Evolutionary conservation across 495 filamentous ascomycete genomes (phyloP), one percentile per base, ranked within the genome.

Genomic region (Podospora pseudoanserina): DNA sequence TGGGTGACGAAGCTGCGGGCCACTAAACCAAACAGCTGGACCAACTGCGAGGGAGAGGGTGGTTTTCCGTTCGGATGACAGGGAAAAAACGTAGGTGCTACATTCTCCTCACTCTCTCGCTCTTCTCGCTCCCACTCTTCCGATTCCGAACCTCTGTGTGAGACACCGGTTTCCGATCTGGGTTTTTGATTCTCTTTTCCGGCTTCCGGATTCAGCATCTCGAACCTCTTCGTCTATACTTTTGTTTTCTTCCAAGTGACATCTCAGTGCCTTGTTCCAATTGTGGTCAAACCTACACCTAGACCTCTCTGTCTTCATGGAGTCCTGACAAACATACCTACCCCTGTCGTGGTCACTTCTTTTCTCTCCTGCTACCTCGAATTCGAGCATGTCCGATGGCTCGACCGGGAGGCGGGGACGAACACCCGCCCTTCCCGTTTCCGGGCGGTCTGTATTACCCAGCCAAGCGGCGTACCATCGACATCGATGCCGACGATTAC

Each of bases 381-480:
- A 60, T 9, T 67, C 66, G 76, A 78, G 72, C 65, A 78, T 78
- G 76, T 76, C 69, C 75, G 67, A 78, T 78, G 76, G 76, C 75
- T 67, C 63, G 65, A n/a, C 75, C 69, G 67, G 58, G 61, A 71
- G 76, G 75, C 73, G 75, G 76, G 73, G 70, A 74, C 72, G 65
- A 71, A 7, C 68, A 68, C 73, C 73, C 69, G 69, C 73, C 75
- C 44, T 63, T 70, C 68, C 68, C 66, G 18, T 60, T 53, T 18
- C 68, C 65, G 11, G 68, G 60, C 65, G 63, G 59, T 49, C 55
- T 59, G 18, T 68, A 69, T 64, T 72, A 71, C 30, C 66, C 69
- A 53, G 63, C 65, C 72, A 78, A 77, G 67, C 72, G 76, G 39
- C 73, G 73, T 49, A 64, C 56, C 11, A 27, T 49, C 39, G 39